Conservation (phyloP, 257 asterid genomes). For the Prunella vulgaris region DNA sequence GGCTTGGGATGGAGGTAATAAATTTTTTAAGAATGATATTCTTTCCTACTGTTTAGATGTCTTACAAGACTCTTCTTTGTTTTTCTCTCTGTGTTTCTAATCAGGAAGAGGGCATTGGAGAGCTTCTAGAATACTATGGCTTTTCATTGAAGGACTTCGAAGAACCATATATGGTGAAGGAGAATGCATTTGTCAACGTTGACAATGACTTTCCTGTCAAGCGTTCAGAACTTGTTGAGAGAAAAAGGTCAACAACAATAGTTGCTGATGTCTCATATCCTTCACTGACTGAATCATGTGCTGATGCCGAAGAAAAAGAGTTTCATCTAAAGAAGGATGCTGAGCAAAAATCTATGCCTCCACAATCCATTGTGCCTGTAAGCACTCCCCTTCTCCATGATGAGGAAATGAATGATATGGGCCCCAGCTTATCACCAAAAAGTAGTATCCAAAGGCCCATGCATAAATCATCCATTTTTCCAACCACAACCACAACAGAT, state of each 20-base stretch:
- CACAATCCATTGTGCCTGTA: constrained; percentile 27
- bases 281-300: constrained; percentile 30
- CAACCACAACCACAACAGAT: constrained; percentile 14
- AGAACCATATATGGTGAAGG: constrained; percentile 98
- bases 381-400: constrained; percentile 41
- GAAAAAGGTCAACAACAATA: constrained; percentile 62
- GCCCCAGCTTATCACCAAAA: constrained; percentile 46
- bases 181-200: constrained; percentile 56
- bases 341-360: constrained; percentile 29
- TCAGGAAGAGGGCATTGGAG: constrained; percentile 83
- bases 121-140: constrained; percentile 75
- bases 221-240: constrained; percentile 76
- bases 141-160: constrained; percentile 76
- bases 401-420: constrained; percentile 51
- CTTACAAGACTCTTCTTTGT: constrained; percentile 12
- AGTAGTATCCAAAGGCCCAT: constrained; percentile 27
- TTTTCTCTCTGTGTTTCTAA: constrained; percentile 12
- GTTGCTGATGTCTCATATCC: constrained; percentile 57
- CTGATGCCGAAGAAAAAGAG: constrained; percentile 30
- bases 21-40: constrained; percentile 1
- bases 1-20: constrained; percentile 97
- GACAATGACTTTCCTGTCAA: constrained; percentile 82
- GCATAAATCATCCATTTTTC: constrained; percentile 23
- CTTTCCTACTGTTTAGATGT: constrained; percentile 17
- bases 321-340: constrained; percentile 28